Percentiles rank a stretch among this genome's conserved stretches.
phyloP scores from a whole-genome alignment of 257 asterid genomes.

The Marsdenia floribunda region DNA sequence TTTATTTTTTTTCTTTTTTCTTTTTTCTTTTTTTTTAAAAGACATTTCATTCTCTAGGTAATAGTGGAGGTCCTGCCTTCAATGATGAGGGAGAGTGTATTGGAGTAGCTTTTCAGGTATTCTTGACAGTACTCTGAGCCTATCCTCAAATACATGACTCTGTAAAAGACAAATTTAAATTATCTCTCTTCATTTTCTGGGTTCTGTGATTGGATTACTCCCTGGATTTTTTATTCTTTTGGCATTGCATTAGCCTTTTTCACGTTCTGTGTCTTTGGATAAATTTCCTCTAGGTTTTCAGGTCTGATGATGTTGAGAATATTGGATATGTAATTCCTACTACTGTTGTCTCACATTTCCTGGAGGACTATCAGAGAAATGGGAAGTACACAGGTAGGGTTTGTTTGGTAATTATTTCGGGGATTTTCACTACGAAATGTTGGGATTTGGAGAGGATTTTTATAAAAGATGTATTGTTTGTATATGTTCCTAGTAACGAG shows the following conservation, averaged over 20 bases:
- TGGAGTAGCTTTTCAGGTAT: constrained; percentile 97
- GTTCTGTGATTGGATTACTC: not conserved
- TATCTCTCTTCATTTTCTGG: not conserved
- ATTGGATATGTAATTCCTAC: constrained; percentile 95
- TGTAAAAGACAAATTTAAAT: not conserved
- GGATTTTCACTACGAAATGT: not conserved
- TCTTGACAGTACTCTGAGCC: not conserved
- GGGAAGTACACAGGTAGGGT: constrained; percentile 83
- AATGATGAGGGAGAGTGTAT: constrained; percentile 94
- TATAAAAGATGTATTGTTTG: not conserved
- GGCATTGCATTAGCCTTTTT: constrained; percentile 13
- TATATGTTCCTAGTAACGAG: not conserved
- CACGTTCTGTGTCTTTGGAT: constrained; percentile 27
- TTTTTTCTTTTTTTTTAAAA: not conserved
- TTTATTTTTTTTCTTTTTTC: not conserved
- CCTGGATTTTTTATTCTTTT: not conserved
- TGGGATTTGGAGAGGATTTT: not conserved
- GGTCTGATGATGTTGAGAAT: constrained; percentile 94
- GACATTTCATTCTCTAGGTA: constrained; percentile 49
- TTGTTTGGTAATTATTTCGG: constrained; percentile 9
- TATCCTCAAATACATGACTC: too few relatives aligned
- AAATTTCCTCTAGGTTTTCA: constrained; percentile 73
- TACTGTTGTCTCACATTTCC: constrained; percentile 90
- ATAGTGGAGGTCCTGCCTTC: constrained; percentile 99
- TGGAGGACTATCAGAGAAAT: constrained; percentile 82